Base-by-base conservation (phyloP, 1,284 basidiomycete species). In the Anthracocystis walkeri region DNA sequence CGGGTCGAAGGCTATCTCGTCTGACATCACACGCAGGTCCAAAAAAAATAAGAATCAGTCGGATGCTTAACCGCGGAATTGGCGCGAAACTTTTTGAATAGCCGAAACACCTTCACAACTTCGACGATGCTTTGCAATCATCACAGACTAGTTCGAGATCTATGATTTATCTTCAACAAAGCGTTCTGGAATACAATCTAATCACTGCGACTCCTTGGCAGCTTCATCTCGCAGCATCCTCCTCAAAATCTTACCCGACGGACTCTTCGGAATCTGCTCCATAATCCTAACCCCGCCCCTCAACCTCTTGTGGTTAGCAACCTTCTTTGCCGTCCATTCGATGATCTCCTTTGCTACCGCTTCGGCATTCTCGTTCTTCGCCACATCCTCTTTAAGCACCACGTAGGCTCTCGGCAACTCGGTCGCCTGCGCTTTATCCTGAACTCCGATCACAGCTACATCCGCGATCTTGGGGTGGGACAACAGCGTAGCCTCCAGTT, bases 291-390 rank as follows among this genome's bases (percentile, higher is more conserved):
- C 78, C 27, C 84, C 85, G 25, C 86, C 86, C 11, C 84, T 63
- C 8, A 86, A 70, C 23, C 81, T 77, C 70, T 86, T 86, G 78
- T 86, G 85, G 41, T 80, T 79, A 7, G 85, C 84, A 7, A 86
- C 82, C 50, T 81, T 78, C 18, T 53, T 63, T 1, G 75, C 77
- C 20, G 85, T 77, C 82, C 82, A 86, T 3, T 68, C 65, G 49
- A 81, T 58, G 40, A 87, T 81, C 42, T 78, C 73, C 52, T 85
- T 78, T 20, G 58, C 61, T 14, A 84, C 65, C 1, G 44, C 62
- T 2, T 79, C 68, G 46, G 65, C 52, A 31, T 79, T 51, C 48
- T 77, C 78, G 20, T 48, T 45, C 45, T 75, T 67, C 6, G 73
- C 75, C 3, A 54, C 56, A 2, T 71, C 58, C n/a, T 65, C 42